Conservation (phyloP, 2,329 filamentous ascomycete species). For the Fusarium incarnatum region DNA sequence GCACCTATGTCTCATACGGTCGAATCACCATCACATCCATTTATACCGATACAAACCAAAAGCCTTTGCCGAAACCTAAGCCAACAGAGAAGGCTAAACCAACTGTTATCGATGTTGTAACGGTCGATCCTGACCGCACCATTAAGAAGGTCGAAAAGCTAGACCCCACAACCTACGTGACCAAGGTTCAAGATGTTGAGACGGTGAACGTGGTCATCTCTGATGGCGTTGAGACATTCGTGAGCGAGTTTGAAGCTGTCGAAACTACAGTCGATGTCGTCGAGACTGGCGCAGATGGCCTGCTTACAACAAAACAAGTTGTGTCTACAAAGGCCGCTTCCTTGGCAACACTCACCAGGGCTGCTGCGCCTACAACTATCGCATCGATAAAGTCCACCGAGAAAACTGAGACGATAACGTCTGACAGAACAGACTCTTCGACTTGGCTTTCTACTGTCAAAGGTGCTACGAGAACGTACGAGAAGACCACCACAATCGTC, state of each 20-base stretch:
- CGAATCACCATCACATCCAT: slow-evolving; percentile 43
- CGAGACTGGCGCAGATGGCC: slow-evolving; percentile 25
- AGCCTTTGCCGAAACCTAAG: slow-evolving; percentile 12
- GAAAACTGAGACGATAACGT: slow-evolving; percentile 36
- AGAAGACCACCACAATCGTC: slow-evolving; percentile 25
- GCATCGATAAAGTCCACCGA: slow-evolving; percentile 21
- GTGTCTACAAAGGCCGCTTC: slow-evolving; percentile 31
- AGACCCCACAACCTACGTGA: slow-evolving; percentile 39
- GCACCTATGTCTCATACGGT: slow-evolving; percentile 42
- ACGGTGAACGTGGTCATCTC: slow-evolving; percentile 34
- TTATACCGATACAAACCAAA: slow-evolving; percentile 34
- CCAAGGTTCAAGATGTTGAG: slow-evolving; percentile 31
- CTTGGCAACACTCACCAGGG: slow-evolving; percentile 24
- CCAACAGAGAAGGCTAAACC: slow-evolving; percentile 33
- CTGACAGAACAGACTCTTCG: slow-evolving; percentile 31
- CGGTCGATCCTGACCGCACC: slow-evolving; percentile 36
- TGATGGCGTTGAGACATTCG: slow-evolving; percentile 18
- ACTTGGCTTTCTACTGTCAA: slow-evolving; percentile 38
- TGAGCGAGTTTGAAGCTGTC: slow-evolving; percentile 24
- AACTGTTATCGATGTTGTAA: slow-evolving; percentile 40
- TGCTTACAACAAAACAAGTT: slow-evolving; percentile 26
- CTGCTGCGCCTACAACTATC: slow-evolving; percentile 33
- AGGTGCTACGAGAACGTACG: slow-evolving; percentile 36
- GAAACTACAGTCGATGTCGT: slow-evolving; percentile 29
- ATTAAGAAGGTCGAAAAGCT: slow-evolving; percentile 41